Percentiles rank a stretch among this genome's conserved stretches.
phyloP scores from a whole-genome alignment of 768 basidiomycete species.

The Chalciporus piperatus region DNA sequence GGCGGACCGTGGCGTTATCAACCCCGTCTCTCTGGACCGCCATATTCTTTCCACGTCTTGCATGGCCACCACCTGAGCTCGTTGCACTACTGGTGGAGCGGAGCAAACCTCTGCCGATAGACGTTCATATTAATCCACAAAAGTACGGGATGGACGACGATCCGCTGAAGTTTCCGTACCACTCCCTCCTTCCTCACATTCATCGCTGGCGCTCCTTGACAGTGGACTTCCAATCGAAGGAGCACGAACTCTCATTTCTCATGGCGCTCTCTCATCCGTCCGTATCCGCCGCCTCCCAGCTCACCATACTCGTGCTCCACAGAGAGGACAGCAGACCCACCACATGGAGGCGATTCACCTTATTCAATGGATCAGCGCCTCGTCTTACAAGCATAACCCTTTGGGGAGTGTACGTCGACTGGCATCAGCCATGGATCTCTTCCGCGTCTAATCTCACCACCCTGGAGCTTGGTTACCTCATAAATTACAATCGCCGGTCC shows the following conservation, averaged over 20 bases:
- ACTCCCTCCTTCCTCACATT: slow-evolving; percentile 42
- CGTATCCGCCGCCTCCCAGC: slow-evolving; percentile 16
- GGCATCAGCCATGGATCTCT: neutral
- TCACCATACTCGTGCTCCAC: neutral
- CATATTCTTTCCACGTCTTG: slow-evolving; percentile 26
- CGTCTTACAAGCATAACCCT: neutral
- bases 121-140: slow-evolving; percentile 44
- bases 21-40: slow-evolving; percentile 53
- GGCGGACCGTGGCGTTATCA: slow-evolving; percentile 49
- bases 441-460: neutral
- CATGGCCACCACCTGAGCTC: slow-evolving; percentile 40
- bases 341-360: neutral
- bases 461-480: neutral
- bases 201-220: neutral
- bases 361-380: neutral
- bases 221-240: neutral
- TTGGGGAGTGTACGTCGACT: neutral
- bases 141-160: slow-evolving; percentile 20
- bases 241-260: slow-evolving; percentile 29
- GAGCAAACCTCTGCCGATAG: slow-evolving; percentile 49
- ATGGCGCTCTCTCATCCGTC: slow-evolving; percentile 35
- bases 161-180: slow-evolving; percentile 20
- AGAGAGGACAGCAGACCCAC: neutral
- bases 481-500: neutral
- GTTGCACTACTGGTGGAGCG: slow-evolving; percentile 48